Base-by-base conservation (phyloP, 768 basidiomycete species). In the Serendipita sp. region DNA sequence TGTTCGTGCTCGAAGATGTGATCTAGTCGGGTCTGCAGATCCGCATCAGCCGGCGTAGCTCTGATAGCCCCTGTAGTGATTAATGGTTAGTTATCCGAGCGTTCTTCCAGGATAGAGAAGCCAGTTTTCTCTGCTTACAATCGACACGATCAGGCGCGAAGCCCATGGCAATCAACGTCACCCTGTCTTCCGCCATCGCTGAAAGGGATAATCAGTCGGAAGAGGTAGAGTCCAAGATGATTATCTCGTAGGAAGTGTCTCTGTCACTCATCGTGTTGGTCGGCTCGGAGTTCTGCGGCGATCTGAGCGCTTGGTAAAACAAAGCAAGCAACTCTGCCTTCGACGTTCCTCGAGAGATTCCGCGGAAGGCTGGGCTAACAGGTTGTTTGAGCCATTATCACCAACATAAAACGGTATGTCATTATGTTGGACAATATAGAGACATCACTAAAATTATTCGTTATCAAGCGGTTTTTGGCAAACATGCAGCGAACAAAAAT, bases 251-350 rank as follows among this genome's bases (percentile, higher is more conserved):
- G 5, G 14, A 5, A 38, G 14, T 14, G 5, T 38, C 14, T 38
- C 38, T 7, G 14, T 38, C n/a, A n/a, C 28, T 28, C 26, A 31
- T 58, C 53, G 26, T 13, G 28, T 33, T 58, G 11, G 26, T 13
- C 26, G 5, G 28, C 53, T 24, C 20, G 53, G 26, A 30, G 24
- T 13, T 22, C 53, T n/a, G n/a, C n/a, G 53, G 30, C 14, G 11
- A 17, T 9, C 30, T 33, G 53, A 34, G 53, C 53, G 53, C 53
- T 58, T 9, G 17, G 5, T 24, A 11, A 20, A 58, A 58, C 53
- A 58, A 58, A 58, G 53, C 53, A 58, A 58, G 45, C 26, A 48
- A 48, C 45, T 48, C 26, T 48, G 9, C n/a, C 45, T 28, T 48
- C 45, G 45, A 48, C 45, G n/a, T 48, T 48, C 45, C 45, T 48